Evolutionary conservation across 768 basidiomycete genomes (phyloP).

Genomic region (Boletus tylopilopsis): DNA sequence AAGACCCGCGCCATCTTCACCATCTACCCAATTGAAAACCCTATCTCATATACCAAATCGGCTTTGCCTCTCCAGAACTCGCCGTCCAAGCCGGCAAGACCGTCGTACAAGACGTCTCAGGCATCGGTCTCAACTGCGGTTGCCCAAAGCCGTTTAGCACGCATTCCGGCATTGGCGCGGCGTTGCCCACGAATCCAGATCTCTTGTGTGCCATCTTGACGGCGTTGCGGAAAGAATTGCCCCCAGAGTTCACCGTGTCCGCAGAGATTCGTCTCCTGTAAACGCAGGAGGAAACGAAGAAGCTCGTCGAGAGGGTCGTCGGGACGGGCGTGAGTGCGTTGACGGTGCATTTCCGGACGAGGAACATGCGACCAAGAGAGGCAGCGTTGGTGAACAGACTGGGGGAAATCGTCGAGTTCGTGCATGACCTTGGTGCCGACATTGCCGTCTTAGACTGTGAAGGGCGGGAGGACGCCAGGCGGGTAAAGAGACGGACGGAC

Average conservation of each 20-base stretch:
- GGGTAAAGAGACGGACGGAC: slow-evolving; percentile 72
- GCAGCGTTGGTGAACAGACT: slow-evolving; percentile 75
- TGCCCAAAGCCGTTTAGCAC: slow-evolving; percentile 97
- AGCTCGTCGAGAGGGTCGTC: slow-evolving; percentile 84
- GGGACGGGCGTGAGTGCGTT: slow-evolving; percentile 84
- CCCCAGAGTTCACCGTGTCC: slow-evolving; percentile 79
- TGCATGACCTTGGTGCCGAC: slow-evolving; percentile 65
- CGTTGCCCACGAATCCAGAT: slow-evolving; percentile 88
- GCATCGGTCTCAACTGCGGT: slow-evolving; percentile 96
- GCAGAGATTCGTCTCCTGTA: slow-evolving; percentile 92
- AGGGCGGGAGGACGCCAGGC: slow-evolving; percentile 72
- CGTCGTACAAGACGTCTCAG: slow-evolving; percentile 86
- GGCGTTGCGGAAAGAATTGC: slow-evolving; percentile 68
- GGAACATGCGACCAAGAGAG: slow-evolving; percentile 85
- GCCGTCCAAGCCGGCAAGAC: slow-evolving; percentile 89
- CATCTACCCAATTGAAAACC: slow-evolving; percentile 91
- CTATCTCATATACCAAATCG: slow-evolving; percentile 93
- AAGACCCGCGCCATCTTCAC: slow-evolving; percentile 84
- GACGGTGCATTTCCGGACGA: slow-evolving; percentile 93
- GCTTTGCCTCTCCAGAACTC: slow-evolving; percentile 84
- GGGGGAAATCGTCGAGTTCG: slow-evolving; percentile 82
- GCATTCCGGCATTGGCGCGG: slow-evolving; percentile 94
- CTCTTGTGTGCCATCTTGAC: slow-evolving; percentile 85
- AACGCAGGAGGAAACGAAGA: slow-evolving; percentile 81
- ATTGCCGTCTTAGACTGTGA: slow-evolving; percentile 86